Evolutionary conservation across 73 alveolate genomes (phyloP).

Genomic region (Effrenium voratum): DNA sequence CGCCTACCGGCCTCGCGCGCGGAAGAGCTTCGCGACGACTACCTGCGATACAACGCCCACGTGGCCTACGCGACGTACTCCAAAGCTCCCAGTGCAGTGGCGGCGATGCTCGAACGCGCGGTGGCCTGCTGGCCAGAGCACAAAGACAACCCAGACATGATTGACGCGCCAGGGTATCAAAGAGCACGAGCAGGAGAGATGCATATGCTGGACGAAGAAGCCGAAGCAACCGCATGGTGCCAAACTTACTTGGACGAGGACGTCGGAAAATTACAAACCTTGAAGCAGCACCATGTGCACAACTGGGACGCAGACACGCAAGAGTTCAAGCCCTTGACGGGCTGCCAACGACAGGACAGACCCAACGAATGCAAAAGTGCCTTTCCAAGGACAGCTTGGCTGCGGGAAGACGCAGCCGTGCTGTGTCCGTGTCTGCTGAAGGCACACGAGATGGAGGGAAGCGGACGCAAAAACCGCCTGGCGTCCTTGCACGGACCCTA

Average conservation of each 20-base stretch:
- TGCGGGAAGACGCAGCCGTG: background rate
- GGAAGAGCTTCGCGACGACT: background rate
- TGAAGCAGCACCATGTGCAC: slow-evolving; percentile 49
- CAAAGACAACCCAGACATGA: too few relatives aligned
- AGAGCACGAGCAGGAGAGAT: too few relatives aligned
- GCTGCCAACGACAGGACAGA: background rate
- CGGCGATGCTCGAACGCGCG: too few relatives aligned
- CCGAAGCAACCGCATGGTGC: background rate
- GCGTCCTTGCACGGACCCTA: background rate
- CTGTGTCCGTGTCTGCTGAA: background rate
- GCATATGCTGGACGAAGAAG: background rate
- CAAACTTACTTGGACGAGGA: background rate
- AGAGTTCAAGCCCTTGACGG: background rate
- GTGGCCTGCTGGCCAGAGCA: too few relatives aligned
- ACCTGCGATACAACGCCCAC: background rate
- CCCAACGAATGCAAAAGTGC: background rate
- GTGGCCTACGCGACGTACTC: background rate
- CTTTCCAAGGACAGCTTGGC: background rate
- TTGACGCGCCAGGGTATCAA: too few relatives aligned
- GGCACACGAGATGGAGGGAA: background rate
- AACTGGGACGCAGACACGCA: background rate
- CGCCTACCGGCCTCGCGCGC: background rate
- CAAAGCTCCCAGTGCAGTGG: too few relatives aligned
- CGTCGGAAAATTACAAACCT: background rate
- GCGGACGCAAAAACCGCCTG: background rate